Evolutionary conservation across 768 basidiomycete species (phyloP), one percentile per base, ranked within the genome.

Genomic region (Naganishia kalamii): DNA sequence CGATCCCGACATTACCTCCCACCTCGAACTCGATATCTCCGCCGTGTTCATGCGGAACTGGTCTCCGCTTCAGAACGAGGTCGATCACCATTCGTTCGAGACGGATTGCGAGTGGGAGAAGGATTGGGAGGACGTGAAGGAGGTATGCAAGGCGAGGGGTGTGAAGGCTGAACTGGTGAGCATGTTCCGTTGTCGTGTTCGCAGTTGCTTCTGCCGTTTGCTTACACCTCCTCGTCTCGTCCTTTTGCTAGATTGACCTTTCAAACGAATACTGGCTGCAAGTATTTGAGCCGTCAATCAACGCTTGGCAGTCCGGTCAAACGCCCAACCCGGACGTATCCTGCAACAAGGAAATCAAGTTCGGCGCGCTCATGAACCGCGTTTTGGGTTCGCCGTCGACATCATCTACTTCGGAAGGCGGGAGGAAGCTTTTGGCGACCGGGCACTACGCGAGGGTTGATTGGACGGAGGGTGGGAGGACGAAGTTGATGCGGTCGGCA

Each of bases 81-180:
- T 23, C 3, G 54, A 65, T 40, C 67, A 63, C 48, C 66, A 51
- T 89, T 92, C 70, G 88, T 87, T 2, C 82, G 87, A 43, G 89
- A 92, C 72, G 90, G 92, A 78, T 89, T 98, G 93, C 70, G 90
- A 92, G 76, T 98, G 93, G 93, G 88, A 97, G 78, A 87, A 86
- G 65, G 93, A 97, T 72, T 96, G 89, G 88, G 85, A 88, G 66
- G 91, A 94, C 74, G 93, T 96, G 1, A 87, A 87, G 71, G 80
- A 81, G 19, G 89, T 96, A 13, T 92, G 91, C 73, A 83, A 79
- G 57, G 80, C 83, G 70, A 82, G 88, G 27, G 88, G 84, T 63
- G 83, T 92, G 37, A 86, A 88, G n/a, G 86, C 85, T 69, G 78
- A 81, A 70, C 81, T 92, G 84, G 90, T 90, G 65, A 57, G 81